Evolutionary conservation across 1,284 basidiomycete genomes (phyloP).

Genomic region (Schizophyllum commune): DNA sequence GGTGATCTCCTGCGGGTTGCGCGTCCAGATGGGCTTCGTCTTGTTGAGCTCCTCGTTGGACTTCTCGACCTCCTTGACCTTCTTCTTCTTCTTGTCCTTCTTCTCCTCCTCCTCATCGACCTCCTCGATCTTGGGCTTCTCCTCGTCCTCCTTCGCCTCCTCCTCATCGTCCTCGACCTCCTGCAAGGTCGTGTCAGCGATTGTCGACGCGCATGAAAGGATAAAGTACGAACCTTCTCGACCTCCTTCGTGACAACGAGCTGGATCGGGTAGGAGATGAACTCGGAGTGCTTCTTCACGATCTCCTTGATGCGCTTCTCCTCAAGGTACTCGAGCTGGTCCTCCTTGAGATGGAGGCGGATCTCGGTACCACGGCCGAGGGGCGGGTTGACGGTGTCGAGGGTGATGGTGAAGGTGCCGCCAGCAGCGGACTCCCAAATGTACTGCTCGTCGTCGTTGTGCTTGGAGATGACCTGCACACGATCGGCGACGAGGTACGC

Average conservation of each 20-base stretch:
- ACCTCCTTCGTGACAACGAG: constrained; percentile 98
- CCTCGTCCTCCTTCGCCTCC: constrained; percentile 56
- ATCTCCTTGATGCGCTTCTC: constrained; percentile 99
- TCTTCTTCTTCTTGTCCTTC: constrained; percentile 97
- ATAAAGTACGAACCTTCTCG: constrained; percentile 66
- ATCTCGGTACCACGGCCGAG: constrained; percentile 95
- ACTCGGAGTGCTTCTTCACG: constrained; percentile 99
- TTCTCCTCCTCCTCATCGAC: constrained; percentile 83
- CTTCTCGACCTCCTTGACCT: constrained; percentile 86
- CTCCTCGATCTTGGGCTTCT: constrained; percentile 70
- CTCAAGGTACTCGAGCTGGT: constrained; percentile 98
- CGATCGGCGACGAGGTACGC: constrained; percentile 98
- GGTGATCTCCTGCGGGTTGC: constrained; percentile 92
- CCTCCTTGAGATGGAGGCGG: constrained; percentile 96
- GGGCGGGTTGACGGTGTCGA: constrained; percentile 82
- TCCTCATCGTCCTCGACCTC: constrained; percentile 86
- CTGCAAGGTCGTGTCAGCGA: constrained; percentile 26
- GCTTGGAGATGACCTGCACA: constrained; percentile 98
- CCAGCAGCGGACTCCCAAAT: constrained; percentile 99
- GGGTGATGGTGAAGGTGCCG: constrained; percentile 99
- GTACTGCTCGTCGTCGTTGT: constrained; percentile 99
- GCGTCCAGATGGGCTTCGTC: constrained; percentile 99
- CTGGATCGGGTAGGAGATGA: constrained; percentile 99
- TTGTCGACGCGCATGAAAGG: constrained; percentile 1
- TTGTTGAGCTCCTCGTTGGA: constrained; percentile 99